These are phyloP conservation scores for Closterium sp. DNA, from an alignment of 139 green algal species.

Conservation along the genomic window DNA sequence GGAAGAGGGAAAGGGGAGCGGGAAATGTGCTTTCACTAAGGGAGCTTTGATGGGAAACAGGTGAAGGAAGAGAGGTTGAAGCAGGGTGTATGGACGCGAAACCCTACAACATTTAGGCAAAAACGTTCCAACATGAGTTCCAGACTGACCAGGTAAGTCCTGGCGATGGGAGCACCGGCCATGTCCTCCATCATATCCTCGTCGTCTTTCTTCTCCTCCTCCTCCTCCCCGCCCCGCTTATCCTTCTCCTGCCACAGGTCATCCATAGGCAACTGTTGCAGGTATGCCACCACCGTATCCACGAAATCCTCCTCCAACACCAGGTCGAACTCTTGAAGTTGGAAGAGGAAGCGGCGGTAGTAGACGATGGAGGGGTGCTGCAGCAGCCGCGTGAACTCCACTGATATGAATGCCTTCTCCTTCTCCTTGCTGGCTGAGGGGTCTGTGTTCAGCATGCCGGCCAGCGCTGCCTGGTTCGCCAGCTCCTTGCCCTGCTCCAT, in stretches of 20 bases:
- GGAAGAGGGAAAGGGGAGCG: too few species aligned
- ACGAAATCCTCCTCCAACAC: conserved; percentile 66
- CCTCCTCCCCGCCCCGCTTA: background rate
- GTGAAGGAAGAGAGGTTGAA: too few species aligned
- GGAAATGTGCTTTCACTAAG: too few species aligned
- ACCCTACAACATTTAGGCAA: too few species aligned
- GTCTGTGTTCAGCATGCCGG: background rate
- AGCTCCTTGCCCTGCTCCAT: background rate
- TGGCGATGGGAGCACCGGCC: background rate
- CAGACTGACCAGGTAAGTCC: background rate
- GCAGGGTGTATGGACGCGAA: too few species aligned
- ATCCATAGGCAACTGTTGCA: conserved; percentile 12
- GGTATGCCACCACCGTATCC: conserved; percentile 53
- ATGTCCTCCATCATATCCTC: background rate
- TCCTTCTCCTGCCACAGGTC: conserved; percentile 48
- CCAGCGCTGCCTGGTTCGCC: background rate
- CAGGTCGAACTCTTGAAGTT: conserved; percentile 63
- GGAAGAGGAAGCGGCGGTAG: conserved; percentile 38
- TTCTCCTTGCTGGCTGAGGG: background rate
- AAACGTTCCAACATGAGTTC: too few species aligned
- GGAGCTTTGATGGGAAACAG: too few species aligned
- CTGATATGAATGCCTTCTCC: conserved; percentile 9
- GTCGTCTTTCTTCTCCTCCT: background rate
- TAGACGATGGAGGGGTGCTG: conserved; percentile 58
- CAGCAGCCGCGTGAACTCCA: conserved; percentile 32